These are phyloP conservation scores for Claviceps paspali DNA, from an alignment of 2,329 filamentous ascomycete genomes.

Conservation along the genomic window DNA sequence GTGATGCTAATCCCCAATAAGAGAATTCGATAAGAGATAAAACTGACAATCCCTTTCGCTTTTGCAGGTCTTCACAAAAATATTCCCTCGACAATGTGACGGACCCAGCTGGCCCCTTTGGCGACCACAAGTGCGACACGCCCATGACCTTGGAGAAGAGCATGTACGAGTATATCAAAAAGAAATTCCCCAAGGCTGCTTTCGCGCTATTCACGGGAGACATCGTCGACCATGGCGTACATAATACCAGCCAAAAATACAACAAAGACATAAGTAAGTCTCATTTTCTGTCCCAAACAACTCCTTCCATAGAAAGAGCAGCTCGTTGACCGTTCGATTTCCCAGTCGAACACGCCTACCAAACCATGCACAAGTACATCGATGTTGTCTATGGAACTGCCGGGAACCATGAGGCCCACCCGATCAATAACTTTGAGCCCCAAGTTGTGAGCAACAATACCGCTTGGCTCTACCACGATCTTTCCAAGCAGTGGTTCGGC, in stretches of 20 bases:
- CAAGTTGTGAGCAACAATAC: constrained; percentile 21
- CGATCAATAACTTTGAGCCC: constrained; percentile 35
- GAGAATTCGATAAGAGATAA: too few species aligned
- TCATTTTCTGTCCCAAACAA: too few species aligned
- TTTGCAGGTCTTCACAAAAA: constrained; percentile 32
- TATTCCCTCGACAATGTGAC: constrained; percentile 29
- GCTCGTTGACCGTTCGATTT: too few species aligned
- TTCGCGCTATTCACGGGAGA: constrained; percentile 45
- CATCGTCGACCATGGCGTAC: constrained; percentile 35
- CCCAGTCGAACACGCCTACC: constrained; percentile 33
- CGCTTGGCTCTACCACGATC: constrained; percentile 37
- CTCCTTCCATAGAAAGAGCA: too few species aligned
- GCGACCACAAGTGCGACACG: constrained; percentile 35
- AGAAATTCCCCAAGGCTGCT: constrained; percentile 26
- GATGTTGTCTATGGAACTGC: constrained; percentile 34
- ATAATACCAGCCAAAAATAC: constrained; percentile 23
- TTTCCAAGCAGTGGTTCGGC: constrained; percentile 29
- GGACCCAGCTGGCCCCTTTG: constrained; percentile 33
- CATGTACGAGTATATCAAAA: constrained; percentile 36
- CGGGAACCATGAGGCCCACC: constrained; percentile 42
- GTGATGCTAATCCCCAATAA: constrained; percentile 6
- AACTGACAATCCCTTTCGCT: too few species aligned
- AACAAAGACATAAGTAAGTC: constrained; percentile 15
- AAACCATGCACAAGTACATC: constrained; percentile 26
- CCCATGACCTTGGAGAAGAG: constrained; percentile 35